Evolutionary conservation across 1,284 basidiomycete genomes (phyloP).

Genomic region (Trametes polyzona): DNA sequence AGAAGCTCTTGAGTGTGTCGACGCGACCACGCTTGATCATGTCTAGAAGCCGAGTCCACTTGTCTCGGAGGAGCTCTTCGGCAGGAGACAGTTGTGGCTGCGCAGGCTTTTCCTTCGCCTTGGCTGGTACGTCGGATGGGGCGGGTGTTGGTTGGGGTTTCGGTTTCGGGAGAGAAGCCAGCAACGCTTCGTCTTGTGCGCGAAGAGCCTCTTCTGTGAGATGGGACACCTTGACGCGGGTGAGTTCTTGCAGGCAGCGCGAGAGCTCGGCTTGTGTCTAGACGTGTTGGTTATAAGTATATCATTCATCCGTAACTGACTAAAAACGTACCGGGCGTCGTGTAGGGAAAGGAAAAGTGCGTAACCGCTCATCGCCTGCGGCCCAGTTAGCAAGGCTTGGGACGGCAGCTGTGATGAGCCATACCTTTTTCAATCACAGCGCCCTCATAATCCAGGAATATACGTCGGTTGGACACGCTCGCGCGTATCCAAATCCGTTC

Average conservation of each 20-base stretch:
- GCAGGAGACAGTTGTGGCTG: slow-evolving; percentile 71
- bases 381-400: neutral
- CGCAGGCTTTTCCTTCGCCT: slow-evolving; percentile 47
- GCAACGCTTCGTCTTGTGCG: slow-evolving; percentile 85
- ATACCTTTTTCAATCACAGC: slow-evolving; percentile 60
- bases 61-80: slow-evolving; percentile 76
- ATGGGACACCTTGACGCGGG: slow-evolving; percentile 84
- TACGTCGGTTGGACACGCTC: slow-evolving; percentile 81
- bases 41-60: slow-evolving; percentile 81
- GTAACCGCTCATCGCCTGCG: slow-evolving; percentile 72
- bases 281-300: slow-evolving; percentile 7
- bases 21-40: slow-evolving; percentile 88
- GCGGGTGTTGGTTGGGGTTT: slow-evolving; percentile 47
- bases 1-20: slow-evolving; percentile 81
- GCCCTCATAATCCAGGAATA: slow-evolving; percentile 87
- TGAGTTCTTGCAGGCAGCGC: slow-evolving; percentile 89
- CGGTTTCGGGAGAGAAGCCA: slow-evolving; percentile 84
- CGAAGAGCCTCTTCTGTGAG: slow-evolving; percentile 85
- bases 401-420: neutral
- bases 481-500: slow-evolving; percentile 92
- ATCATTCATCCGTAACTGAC: neutral
- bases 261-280: slow-evolving; percentile 91
- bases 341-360: slow-evolving; percentile 93
- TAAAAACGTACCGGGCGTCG: slow-evolving; percentile 75
- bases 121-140: slow-evolving; percentile 17